Conservation (phyloP, 192 early-diverging fungal genomes). For the Coemansia sp. region DNA sequence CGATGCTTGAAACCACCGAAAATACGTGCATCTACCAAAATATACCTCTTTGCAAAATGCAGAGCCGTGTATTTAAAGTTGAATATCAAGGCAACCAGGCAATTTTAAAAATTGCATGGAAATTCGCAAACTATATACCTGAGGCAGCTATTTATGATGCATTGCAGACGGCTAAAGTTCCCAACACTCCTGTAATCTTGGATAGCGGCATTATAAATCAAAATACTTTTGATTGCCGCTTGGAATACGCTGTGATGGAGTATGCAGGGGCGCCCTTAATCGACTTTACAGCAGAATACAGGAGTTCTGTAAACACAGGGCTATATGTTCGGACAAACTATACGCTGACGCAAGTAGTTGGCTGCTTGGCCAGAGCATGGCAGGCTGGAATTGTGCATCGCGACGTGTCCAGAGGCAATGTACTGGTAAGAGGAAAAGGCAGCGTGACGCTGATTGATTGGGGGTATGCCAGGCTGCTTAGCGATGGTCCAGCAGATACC, state of each 20-base stretch:
- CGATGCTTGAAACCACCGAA: no score
- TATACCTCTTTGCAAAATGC: no score
- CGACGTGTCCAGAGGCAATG: not conserved
- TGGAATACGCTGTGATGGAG: not conserved
- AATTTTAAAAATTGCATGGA: not conserved
- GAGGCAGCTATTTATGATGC: constrained; percentile 1
- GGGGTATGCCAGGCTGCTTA: not conserved
- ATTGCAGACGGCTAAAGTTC: not conserved
- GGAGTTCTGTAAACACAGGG: not conserved
- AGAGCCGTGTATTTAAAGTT: no score
- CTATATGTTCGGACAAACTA: not conserved
- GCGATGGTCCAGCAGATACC: not conserved
- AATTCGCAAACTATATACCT: not conserved
- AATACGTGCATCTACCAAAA: no score
- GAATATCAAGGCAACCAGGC: no score
- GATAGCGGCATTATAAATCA: not conserved
- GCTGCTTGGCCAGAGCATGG: not conserved
- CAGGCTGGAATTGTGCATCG: not conserved
- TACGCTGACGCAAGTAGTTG: not conserved
- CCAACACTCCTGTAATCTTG: not conserved
- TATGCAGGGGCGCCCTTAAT: not conserved
- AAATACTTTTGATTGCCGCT: not conserved
- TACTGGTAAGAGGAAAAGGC: not conserved
- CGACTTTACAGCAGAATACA: not conserved
- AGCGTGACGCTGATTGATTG: not conserved